These are phyloP conservation scores for Pisolithus albus DNA, from an alignment of 768 basidiomycete genomes.

Conservation along the genomic window DNA sequence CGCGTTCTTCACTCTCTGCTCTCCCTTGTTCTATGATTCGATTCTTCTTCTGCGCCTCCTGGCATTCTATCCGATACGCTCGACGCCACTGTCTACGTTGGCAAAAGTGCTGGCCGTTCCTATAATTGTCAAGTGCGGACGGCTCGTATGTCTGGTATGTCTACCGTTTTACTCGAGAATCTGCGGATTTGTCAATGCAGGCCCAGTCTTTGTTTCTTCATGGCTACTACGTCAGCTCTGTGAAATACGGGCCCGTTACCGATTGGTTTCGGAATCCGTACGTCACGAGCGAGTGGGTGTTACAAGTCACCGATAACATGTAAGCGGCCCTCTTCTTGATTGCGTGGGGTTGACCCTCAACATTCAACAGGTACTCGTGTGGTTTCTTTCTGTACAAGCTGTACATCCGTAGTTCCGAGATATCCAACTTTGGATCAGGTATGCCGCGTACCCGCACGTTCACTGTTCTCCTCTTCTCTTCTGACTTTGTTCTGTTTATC, in stretches of 20 bases:
- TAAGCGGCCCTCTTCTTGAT: not conserved
- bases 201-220: conserved; percentile 4
- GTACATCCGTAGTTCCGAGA: not conserved
- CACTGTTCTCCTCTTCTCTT: not conserved
- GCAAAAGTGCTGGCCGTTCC: conserved; percentile 23
- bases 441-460: not conserved
- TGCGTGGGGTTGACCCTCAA: no score
- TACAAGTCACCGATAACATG: not conserved
- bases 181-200: not conserved
- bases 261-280: conserved; percentile 2
- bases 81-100: conserved; percentile 10
- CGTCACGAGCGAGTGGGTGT: not conserved
- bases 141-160: conserved; percentile 11
- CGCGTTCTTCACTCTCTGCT: not conserved
- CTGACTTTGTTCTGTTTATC: not conserved
- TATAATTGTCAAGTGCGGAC: conserved; percentile 24
- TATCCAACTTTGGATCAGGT: not conserved
- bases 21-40: conserved; percentile 17
- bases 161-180: conserved; percentile 4
- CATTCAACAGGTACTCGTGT: conserved; percentile 17
- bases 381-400: conserved; percentile 23
- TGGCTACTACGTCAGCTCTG: conserved; percentile 1
- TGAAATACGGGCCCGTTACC: not conserved
- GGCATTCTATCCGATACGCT: conserved; percentile 27
- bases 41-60: conserved; percentile 33